Evolutionary conservation across 768 basidiomycete genomes (phyloP).

Genomic region (Imleria badia): DNA sequence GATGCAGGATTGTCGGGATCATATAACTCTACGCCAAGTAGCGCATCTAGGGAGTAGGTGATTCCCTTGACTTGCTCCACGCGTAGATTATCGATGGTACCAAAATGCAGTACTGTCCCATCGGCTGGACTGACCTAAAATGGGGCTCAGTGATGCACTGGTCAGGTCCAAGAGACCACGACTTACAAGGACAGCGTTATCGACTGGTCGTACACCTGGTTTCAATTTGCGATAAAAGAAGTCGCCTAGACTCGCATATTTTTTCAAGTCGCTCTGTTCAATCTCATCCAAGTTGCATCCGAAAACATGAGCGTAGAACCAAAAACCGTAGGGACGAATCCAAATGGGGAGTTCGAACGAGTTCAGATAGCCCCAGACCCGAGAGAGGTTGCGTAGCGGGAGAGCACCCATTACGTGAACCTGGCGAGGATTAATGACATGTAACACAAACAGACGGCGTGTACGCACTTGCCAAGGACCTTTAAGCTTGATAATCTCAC

Average conservation of each 20-base stretch:
- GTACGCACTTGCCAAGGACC: slow-evolving; percentile 88
- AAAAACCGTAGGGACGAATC: slow-evolving; percentile 90
- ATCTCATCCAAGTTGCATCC: slow-evolving; percentile 94
- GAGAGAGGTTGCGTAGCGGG: slow-evolving; percentile 92
- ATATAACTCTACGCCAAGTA: slow-evolving; percentile 71
- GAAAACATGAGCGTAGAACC: slow-evolving; percentile 83
- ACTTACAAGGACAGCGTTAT: slow-evolving; percentile 67
- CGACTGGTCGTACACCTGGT: slow-evolving; percentile 79
- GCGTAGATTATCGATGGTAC: slow-evolving; percentile 70
- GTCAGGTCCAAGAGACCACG: background rate
- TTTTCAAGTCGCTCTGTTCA: slow-evolving; percentile 70
- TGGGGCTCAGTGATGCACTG: background rate
- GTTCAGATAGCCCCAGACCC: slow-evolving; percentile 96
- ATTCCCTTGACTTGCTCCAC: slow-evolving; percentile 98
- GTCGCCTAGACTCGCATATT: slow-evolving; percentile 85
- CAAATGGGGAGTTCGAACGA: slow-evolving; percentile 91
- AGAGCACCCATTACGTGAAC: slow-evolving; percentile 97
- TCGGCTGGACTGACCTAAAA: slow-evolving; percentile 89
- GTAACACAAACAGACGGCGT: background rate
- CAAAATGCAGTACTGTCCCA: slow-evolving; percentile 89
- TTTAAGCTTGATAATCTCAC: slow-evolving; percentile 75
- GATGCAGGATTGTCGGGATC: slow-evolving; percentile 44
- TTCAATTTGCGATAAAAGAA: slow-evolving; percentile 94
- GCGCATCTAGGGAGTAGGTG: slow-evolving; percentile 92
- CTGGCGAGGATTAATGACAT: slow-evolving; percentile 36